Evolutionary conservation across 1,284 basidiomycete species (phyloP).

Genomic region (Sporisorium graminicola): DNA sequence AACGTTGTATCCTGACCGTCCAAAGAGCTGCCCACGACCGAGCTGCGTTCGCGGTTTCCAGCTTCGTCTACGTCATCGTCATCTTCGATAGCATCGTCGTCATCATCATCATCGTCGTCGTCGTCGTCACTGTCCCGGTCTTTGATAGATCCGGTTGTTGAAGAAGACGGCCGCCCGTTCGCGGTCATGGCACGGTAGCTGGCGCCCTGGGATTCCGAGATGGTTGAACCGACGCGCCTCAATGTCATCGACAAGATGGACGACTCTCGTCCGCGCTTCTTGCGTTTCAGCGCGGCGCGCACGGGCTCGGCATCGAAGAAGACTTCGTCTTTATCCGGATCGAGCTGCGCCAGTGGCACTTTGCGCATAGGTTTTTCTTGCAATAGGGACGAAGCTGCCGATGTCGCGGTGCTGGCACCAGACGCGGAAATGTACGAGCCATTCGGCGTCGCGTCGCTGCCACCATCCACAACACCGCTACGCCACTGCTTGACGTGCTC

Average conservation of each 20-base stretch:
- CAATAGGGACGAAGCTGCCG: slow-evolving; percentile 30
- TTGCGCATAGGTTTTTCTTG: slow-evolving; percentile 38
- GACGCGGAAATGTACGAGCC: slow-evolving; percentile 42
- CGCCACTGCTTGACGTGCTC: slow-evolving; percentile 56
- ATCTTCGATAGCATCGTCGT: slow-evolving; percentile 1
- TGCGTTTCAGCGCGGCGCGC: slow-evolving; percentile 54
- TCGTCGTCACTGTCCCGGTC: slow-evolving; percentile 23
- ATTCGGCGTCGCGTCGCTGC: slow-evolving; percentile 9
- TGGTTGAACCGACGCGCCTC: slow-evolving; percentile 55
- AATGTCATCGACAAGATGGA: slow-evolving; percentile 61
- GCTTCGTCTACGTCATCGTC: slow-evolving; percentile 4
- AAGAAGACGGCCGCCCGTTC: slow-evolving; percentile 17
- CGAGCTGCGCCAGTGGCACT: slow-evolving; percentile 44
- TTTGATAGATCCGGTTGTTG: slow-evolving; percentile 25
- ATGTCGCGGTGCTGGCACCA: slow-evolving; percentile 24
- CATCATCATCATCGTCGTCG: slow-evolving; percentile 14
- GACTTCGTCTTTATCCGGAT: slow-evolving; percentile 59
- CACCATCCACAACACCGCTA: slow-evolving; percentile 33
- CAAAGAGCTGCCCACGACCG: slow-evolving; percentile 8
- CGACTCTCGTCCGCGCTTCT: slow-evolving; percentile 56
- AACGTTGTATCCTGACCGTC: slow-evolving; percentile 23
- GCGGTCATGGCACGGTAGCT: slow-evolving; percentile 27
- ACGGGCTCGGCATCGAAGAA: slow-evolving; percentile 61
- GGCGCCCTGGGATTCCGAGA: slow-evolving; percentile 40
- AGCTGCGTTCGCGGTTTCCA: slow-evolving; percentile 11